phyloP scores from a whole-genome alignment of 768 basidiomycete genomes.

The Hysterangium stoloniferum region DNA sequence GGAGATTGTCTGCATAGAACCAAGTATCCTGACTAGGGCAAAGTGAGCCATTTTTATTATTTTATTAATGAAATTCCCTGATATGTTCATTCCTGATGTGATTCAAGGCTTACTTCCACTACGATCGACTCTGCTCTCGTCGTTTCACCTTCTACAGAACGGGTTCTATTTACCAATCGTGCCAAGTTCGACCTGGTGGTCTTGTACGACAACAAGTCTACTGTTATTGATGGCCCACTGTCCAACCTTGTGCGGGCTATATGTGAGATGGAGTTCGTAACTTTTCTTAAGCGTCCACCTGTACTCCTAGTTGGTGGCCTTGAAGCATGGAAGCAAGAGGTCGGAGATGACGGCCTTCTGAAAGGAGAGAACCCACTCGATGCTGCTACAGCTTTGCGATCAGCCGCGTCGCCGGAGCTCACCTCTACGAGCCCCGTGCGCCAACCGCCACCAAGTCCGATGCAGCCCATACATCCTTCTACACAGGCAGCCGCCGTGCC shows the following conservation, averaged over 20 bases:
- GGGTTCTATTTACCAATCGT: constrained; percentile 70
- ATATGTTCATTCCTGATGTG: constrained; percentile 12
- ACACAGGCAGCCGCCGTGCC: background rate
- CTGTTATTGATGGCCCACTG: constrained; percentile 46
- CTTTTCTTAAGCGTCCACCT: constrained; percentile 65
- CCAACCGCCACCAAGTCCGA: background rate
- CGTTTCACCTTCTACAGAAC: constrained; percentile 63
- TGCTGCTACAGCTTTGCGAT: background rate
- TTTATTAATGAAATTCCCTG: background rate
- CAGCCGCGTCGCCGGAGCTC: background rate
- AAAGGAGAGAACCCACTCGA: background rate
- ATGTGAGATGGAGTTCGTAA: constrained; percentile 64
- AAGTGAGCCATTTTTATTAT: constrained; percentile 40
- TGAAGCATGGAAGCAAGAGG: constrained; percentile 61
- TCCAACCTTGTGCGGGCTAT: constrained; percentile 59
- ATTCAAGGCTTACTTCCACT: constrained; percentile 51
- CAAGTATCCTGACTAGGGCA: constrained; percentile 58
- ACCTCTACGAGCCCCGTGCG: background rate
- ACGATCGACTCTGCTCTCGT: constrained; percentile 69
- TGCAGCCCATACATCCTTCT: background rate
- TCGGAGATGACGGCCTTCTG: constrained; percentile 36
- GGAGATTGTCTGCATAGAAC: constrained; percentile 79
- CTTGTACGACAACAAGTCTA: constrained; percentile 67
- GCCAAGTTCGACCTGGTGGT: constrained; percentile 85
- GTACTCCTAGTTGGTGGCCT: constrained; percentile 81